Percentiles rank a stretch among this genome's conserved stretches.
Evolutionary conservation across 495 filamentous ascomycete species (phyloP).

Genomic region (Neohortaea acidophila): DNA sequence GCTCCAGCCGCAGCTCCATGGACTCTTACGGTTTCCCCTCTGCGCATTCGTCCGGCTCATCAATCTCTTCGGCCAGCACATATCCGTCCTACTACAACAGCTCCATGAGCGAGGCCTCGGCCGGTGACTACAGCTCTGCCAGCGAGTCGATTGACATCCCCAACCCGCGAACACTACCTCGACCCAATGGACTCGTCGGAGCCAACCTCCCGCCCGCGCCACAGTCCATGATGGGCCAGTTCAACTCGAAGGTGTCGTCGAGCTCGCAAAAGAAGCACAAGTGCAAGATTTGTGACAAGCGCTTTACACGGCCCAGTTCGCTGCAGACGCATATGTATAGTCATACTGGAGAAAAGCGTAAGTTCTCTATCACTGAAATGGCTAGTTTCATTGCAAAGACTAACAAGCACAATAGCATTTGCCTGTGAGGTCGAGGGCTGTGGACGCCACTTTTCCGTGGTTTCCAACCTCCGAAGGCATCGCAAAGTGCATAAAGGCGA

Average conservation of each 20-base stretch:
- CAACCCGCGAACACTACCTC: constrained; percentile 64
- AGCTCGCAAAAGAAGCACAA: constrained; percentile 99
- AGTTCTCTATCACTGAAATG: constrained; percentile 31
- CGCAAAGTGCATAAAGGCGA: constrained; percentile 94
- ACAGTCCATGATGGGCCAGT: constrained; percentile 96
- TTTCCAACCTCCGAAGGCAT: constrained; percentile 88
- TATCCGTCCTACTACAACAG: constrained; percentile 62
- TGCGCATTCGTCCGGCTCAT: constrained; percentile 82
- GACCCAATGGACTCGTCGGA: constrained; percentile 55
- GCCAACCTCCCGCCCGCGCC: constrained; percentile 62
- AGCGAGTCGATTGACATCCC: constrained; percentile 63
- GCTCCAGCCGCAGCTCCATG: constrained; percentile 50
- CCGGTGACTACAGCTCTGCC: constrained; percentile 85
- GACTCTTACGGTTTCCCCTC: constrained; percentile 91
- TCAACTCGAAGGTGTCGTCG: constrained; percentile 91
- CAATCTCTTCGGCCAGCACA: constrained; percentile 68
- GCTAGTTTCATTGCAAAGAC: constrained; percentile 14
- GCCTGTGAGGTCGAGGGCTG: constrained; percentile 90
- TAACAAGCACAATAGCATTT: constrained; percentile 52
- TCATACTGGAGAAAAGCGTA: constrained; percentile 97
- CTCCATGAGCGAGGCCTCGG: constrained; percentile 66
- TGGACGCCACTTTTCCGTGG: constrained; percentile 92
- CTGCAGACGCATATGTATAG: constrained; percentile 98
- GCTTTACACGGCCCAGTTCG: constrained; percentile 91
- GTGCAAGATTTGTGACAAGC: constrained; percentile 98